Percentiles rank a stretch among this genome's conserved stretches.
Evolutionary conservation across 371 early-diverging fungal species (phyloP).

Genomic region (Mortierella sp.): DNA sequence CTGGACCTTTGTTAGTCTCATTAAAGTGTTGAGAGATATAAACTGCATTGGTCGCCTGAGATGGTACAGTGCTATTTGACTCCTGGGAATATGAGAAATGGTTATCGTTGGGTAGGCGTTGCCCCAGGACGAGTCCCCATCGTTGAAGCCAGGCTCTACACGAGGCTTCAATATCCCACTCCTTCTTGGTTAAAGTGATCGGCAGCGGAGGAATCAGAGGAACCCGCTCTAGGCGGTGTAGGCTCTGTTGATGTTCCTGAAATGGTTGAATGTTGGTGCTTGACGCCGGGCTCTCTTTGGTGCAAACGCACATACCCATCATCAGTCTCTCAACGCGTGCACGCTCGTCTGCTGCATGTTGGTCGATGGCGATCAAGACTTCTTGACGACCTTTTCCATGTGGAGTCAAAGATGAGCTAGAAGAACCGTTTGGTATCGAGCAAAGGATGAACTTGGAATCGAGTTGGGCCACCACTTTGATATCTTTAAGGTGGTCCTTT

Average conservation of each 20-base stretch:
- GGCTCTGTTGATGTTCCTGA: not conserved
- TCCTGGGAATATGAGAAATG: not conserved
- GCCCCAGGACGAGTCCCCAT: slow-evolving; percentile 71
- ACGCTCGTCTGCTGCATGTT: slow-evolving; percentile 90
- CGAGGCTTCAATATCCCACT: slow-evolving; percentile 48
- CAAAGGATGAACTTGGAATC: slow-evolving; percentile 76
- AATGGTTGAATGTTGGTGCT: not conserved
- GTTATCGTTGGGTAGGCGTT: not conserved
- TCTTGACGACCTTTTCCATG: not conserved
- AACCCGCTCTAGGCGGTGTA: slow-evolving; percentile 53
- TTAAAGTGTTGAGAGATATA: not conserved
- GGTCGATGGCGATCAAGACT: slow-evolving; percentile 75
- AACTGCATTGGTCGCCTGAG: not conserved
- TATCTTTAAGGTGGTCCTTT: slow-evolving; percentile 47
- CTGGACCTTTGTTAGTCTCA: too few relatives aligned
- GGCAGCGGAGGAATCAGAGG: slow-evolving; percentile 60
- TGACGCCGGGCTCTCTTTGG: not conserved
- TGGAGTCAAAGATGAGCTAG: too few relatives aligned
- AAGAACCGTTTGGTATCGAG: slow-evolving; percentile 16
- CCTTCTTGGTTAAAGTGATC: slow-evolving; percentile 56
- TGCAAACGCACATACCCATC: slow-evolving; percentile 44
- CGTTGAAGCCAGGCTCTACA: slow-evolving; percentile 52
- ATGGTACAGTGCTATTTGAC: not conserved
- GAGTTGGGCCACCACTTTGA: slow-evolving; percentile 68
- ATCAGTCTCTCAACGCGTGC: slow-evolving; percentile 72